Base-by-base conservation (phyloP, 108 stramenopile species). In the Conticribra weissflogii region DNA sequence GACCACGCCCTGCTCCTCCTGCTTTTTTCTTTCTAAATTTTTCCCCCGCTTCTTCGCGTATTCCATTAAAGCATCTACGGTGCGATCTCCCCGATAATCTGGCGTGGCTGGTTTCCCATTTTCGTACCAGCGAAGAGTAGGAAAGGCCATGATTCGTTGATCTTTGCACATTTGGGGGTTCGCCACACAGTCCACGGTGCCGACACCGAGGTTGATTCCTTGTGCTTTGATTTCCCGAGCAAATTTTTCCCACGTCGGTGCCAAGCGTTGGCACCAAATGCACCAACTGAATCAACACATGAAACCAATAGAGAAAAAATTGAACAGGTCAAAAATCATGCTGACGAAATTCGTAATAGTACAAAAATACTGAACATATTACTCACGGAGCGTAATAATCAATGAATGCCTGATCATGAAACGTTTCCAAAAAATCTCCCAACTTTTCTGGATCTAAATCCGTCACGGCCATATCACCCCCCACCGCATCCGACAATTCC, bases 181-280 rank as follows among this genome's bases (percentile, higher is more conserved):
- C 24, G 59, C 74, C 48, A 98, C 96, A 84, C 98, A 99, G 80
- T 99, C 97, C 8, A 99, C 87, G 63, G 86, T 88, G 33, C 85
- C 94, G 3, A 96, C 87, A 16, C 89, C 89, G 12, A 96, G 64
- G 15, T 88, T 86, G 81, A 91, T 89, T 3, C 72, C 48, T 56
- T 85, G 46, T 31, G 84, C 65, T 23, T 71, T 66, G 5, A 90
- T 87, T 53, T 83, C 78, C 44, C 81, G 64, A 0, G 90, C 93
- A 76, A 94, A 88, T 64, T 91, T 81, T 83, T 98, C 97, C 97
- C 97, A 98, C 0, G 96, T 97, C 0, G 98, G 98, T 34, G 82
- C 82, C 33, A 99, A 84, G 44, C 96, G 81, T 71, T 97, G 96
- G 72, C 98, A 99, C 98, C 98, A 98, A 31, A 85, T 59, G 57